Evolutionary conservation across 176 grass and related monocot genomes (phyloP).

Genomic region (Canna indica): DNA sequence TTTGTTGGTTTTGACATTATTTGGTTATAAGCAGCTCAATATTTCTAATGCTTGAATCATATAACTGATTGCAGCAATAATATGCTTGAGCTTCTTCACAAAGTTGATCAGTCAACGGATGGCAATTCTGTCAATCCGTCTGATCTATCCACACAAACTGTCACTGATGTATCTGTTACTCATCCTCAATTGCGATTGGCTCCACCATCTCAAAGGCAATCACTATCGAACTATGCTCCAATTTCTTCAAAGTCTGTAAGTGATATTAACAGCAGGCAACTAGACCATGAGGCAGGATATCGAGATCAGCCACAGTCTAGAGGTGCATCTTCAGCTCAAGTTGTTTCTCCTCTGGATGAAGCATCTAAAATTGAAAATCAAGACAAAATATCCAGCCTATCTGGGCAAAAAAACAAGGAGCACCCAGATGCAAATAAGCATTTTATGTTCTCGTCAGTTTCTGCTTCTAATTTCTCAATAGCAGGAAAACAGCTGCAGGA

Average conservation of each 20-base stretch:
- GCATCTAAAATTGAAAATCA: constrained; percentile 14
- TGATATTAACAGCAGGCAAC: constrained; percentile 2
- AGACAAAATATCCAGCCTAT: background rate
- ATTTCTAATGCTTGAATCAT: constrained; percentile 1
- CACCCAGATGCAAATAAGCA: background rate
- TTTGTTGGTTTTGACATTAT: background rate
- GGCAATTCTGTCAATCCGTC: background rate
- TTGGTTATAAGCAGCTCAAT: background rate
- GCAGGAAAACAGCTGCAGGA: background rate
- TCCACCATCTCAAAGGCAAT: constrained; percentile 23
- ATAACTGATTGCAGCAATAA: constrained; percentile 15
- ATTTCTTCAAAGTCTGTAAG: background rate
- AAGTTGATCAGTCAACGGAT: constrained; percentile 21
- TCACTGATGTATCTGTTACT: background rate
- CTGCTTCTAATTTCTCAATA: constrained; percentile 5
- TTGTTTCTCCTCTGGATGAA: background rate
- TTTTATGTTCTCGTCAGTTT: background rate
- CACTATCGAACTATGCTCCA: background rate
- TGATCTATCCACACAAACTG: background rate
- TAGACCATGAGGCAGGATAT: background rate
- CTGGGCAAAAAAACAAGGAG: constrained; percentile 7
- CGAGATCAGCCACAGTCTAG: background rate
- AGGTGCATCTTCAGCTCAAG: background rate
- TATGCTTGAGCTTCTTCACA: constrained; percentile 26
- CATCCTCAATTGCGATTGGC: constrained; percentile 17